Conservation (phyloP, 2,329 filamentous ascomycete species). For the Aspergillus sp. region DNA sequence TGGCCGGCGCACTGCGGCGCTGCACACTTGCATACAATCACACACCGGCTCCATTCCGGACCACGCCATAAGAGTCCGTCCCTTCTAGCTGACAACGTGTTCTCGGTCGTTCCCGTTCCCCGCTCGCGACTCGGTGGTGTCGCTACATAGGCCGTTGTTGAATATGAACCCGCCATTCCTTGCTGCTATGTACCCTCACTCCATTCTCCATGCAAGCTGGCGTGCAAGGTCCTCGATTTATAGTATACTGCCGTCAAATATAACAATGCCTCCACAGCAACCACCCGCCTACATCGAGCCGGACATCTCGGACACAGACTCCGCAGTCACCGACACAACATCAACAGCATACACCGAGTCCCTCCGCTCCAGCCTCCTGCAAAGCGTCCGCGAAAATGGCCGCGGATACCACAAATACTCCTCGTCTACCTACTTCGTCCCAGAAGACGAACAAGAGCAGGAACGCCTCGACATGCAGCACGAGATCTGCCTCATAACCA, state of each 20-base stretch:
- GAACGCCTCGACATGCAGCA: slow-evolving; percentile 29
- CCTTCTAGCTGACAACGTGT: neutral
- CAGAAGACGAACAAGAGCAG: slow-evolving; percentile 37
- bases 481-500: slow-evolving; percentile 16
- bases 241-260: too few species aligned
- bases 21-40: too few species aligned
- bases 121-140: neutral
- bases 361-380: slow-evolving; percentile 26
- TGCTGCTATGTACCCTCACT: too few species aligned
- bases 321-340: neutral
- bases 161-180: too few species aligned
- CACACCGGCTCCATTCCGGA: too few species aligned
- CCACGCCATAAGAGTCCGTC: neutral
- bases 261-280: too few species aligned
- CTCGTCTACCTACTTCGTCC: slow-evolving; percentile 25
- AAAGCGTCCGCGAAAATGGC: slow-evolving; percentile 42
- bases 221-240: too few species aligned
- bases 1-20: too few species aligned
- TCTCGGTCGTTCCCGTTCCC: neutral
- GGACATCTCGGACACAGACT: neutral
- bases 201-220: too few species aligned
- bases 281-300: neutral
- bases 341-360: slow-evolving; percentile 18
- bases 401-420: slow-evolving; percentile 36
- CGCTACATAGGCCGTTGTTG: too few species aligned